Evolutionary conservation across 257 asterid genomes (phyloP), one percentile per base, ranked within the genome.

Genomic region (Nicotiana benthamiana): DNA sequence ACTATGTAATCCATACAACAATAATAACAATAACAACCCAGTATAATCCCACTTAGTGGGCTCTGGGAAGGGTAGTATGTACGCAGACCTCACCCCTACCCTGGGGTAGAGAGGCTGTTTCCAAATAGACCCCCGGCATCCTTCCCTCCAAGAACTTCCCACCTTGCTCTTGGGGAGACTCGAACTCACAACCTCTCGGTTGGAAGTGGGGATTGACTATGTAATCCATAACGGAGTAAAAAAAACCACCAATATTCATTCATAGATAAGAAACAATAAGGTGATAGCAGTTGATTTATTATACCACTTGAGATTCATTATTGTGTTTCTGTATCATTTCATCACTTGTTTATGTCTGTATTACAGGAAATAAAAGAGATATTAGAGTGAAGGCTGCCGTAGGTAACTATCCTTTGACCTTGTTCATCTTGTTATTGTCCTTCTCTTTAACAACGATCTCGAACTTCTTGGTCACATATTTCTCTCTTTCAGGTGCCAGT

Each of bases 401-500:
- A 56, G 81, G 81, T 77, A 77, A 77, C 26, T 4, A 0, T 74
- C 61, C 61, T 24, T 67, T 74, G 61, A 48, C 78, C 61, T 24
- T 74, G 78, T 13, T 72, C 77, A 72, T 72, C 78, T 15, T 43
- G 48, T 15, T 27, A 46, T 34, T 48, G 51, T 24, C 61, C 40
- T 48, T 74, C 22, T 24, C 24, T 46, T 72, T 34, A 24, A 48
- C 78, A 15, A 48, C 16, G 78, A 24, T 74, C 61, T 13, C 51
- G 40, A 46, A 46, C 43, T 74, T 13, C 61, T 16, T 24, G 51
- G 40, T 74, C 43, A 48, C 61, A 24, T 48, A 74, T 74, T 74
- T 74, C 9, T 46, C 61, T 74, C 56, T 77, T 81, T 43, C 87
- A 91, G 97, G 89, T 24, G 4, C 86, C 48, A 81, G 75, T 72